A percentile compares a stretch with the other conserved stretches of the same genome.
These are phyloP conservation scores for Hanseniaspora jakobsenii DNA, from an alignment of 805 yeast species.

Conservation along the genomic window DNA sequence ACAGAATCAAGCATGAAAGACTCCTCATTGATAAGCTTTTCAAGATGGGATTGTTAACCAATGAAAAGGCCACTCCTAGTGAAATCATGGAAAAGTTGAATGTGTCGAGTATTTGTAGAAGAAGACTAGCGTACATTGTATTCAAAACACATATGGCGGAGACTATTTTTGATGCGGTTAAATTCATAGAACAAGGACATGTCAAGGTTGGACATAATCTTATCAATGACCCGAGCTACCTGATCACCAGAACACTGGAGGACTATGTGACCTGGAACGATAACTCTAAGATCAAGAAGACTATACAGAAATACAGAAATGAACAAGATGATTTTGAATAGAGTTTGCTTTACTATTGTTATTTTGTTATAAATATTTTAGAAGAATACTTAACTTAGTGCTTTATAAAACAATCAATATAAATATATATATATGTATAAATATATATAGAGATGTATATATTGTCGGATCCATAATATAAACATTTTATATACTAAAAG, in stretches of 20 bases:
- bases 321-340: conserved; percentile 48
- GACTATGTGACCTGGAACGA: conserved; percentile 99
- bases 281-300: conserved; percentile 80
- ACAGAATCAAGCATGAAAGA: conserved; percentile 79
- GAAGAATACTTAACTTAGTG: too few species aligned
- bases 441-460: too few species aligned
- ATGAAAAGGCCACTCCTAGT: conserved; percentile 50
- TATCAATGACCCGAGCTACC: conserved; percentile 87
- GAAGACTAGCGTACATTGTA: conserved; percentile 91
- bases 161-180: conserved; percentile 75
- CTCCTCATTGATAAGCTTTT: conserved; percentile 75
- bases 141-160: conserved; percentile 90
- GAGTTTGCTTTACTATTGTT: too few species aligned
- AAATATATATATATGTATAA: too few species aligned
- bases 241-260: conserved; percentile 87
- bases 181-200: conserved; percentile 91
- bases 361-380: too few species aligned
- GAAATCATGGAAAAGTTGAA: conserved; percentile 84
- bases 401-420: too few species aligned
- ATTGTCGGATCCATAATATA: too few species aligned
- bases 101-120: conserved; percentile 82
- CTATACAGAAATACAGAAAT: conserved; percentile 77
- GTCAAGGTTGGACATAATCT: conserved; percentile 94
- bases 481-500: too few species aligned
- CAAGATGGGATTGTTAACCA: conserved; percentile 63